phyloP scores from a whole-genome alignment of 768 basidiomycete genomes.

The Multifurca ochricompacta region DNA sequence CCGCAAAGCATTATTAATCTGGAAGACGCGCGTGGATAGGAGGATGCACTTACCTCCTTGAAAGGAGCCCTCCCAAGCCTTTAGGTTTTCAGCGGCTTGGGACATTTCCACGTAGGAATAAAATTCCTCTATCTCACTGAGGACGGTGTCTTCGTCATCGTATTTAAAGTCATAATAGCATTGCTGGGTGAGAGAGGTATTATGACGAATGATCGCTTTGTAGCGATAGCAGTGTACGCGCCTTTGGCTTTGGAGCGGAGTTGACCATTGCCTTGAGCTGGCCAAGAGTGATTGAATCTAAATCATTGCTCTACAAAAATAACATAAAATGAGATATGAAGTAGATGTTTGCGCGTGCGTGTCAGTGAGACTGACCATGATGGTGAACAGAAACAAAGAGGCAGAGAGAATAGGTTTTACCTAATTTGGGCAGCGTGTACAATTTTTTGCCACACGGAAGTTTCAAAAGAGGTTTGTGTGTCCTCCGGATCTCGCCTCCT shows the following conservation, averaged over 20 bases:
- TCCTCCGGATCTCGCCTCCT: constrained; percentile 22
- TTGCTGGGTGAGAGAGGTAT: constrained; percentile 44
- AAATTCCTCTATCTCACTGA: constrained; percentile 96
- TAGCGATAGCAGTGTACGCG: constrained; percentile 26
- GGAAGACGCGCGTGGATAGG: constrained; percentile 5
- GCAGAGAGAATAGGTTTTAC: not conserved
- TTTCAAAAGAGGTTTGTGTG: constrained; percentile 15
- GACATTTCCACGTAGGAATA: constrained; percentile 96
- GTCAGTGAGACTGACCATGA: constrained; percentile 5
- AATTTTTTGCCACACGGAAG: constrained; percentile 7
- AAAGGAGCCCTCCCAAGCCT: constrained; percentile 83
- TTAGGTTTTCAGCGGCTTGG: constrained; percentile 79
- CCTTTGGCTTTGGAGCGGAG: constrained; percentile 70
- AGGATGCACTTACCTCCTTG: constrained; percentile 44
- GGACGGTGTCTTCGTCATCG: constrained; percentile 92
- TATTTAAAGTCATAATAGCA: constrained; percentile 87
- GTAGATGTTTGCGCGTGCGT: not conserved
- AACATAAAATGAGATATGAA: not conserved
- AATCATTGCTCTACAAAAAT: constrained; percentile 27
- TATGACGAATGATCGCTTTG: not conserved
- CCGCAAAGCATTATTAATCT: constrained; percentile 16
- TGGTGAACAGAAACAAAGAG: not conserved
- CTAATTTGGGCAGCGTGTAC: constrained; percentile 2
- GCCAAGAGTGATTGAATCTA: constrained; percentile 73
- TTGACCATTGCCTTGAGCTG: constrained; percentile 70